Base-by-base conservation (phyloP, 108 stramenopile species). In the Pseudonitzschia multiseries region DNA sequence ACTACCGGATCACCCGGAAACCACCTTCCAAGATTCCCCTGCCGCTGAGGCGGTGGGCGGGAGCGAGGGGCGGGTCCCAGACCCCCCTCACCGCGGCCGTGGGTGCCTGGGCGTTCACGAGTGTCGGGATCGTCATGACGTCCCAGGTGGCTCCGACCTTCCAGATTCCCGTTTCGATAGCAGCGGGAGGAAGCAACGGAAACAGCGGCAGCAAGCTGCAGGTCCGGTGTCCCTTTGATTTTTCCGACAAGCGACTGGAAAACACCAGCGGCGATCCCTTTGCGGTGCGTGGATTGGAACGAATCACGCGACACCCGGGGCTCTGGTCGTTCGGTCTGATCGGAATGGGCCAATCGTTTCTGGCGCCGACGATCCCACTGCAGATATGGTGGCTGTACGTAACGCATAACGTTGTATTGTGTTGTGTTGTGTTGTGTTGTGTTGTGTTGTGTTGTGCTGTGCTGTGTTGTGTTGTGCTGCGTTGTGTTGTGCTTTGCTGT, bases 201-300 rank as follows among this genome's bases (percentile, higher is more conserved):
- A n/a, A n/a, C 66, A 52, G 63, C 57, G 3, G 65, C 48, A 60
- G 5, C 83, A 64, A 60, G 5, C 83, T 86, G 73, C 89, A 96
- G 80, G 89, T 96, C 40, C 89, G 92, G 27, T 97, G 96, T 79
- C 96, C 96, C 6, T 93, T 95, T 65, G 96, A 97, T 80, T 95
- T 97, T 71, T 76, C 87, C 4, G 89, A 81, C 46, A 56, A 59
- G 28, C 59, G 46, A 52, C 26, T 44, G 32, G 40, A 44, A 21
- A 62, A 43, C 15, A 70, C n/a, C n/a, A n/a, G n/a, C n/a, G n/a
- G 74, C 31, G 69, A 32, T 36, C 56, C 71, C 32, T 63, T 78
- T 54, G 56, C 15, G 0, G 52, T 89, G 18, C 73, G 70, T 15
- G 94, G 94, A 22, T 65, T 94, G 54, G 94, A 95, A 32, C 72